Evolutionary conservation across 179 eudicot genomes (phyloP).

Genomic region (Vitellaria paradoxa): DNA sequence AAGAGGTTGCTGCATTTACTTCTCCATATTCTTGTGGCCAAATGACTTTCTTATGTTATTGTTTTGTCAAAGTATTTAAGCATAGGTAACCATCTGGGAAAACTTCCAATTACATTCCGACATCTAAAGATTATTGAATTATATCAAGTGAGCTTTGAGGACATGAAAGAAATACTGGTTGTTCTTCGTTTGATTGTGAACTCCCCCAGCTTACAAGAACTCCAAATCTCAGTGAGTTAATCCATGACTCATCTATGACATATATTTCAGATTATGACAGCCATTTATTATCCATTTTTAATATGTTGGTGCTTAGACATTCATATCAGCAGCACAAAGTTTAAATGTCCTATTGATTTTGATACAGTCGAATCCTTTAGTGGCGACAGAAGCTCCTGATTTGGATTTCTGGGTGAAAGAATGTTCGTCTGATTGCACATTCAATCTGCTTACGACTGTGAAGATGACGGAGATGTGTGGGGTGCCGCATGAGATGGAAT

Average conservation of each 20-base stretch:
- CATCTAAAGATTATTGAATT: constrained; percentile 65
- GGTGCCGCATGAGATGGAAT: constrained; percentile 75
- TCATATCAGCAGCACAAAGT: not conserved
- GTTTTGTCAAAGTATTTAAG: constrained; percentile 62
- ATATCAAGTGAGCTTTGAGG: constrained; percentile 88
- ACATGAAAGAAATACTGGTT: constrained; percentile 78
- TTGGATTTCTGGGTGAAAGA: constrained; percentile 62
- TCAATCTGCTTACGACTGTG: constrained; percentile 54
- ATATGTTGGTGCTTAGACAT: not conserved
- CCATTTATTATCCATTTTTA: constrained; percentile 6
- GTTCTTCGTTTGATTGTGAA: constrained; percentile 74
- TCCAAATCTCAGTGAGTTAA: constrained; percentile 81
- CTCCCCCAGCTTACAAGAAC: constrained; percentile 76
- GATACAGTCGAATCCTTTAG: constrained; percentile 38
- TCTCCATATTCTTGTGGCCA: not conserved
- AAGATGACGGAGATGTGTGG: constrained; percentile 75
- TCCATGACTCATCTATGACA: not conserved
- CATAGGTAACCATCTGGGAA: constrained; percentile 65
- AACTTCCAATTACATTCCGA: constrained; percentile 37
- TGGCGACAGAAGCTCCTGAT: constrained; percentile 47
- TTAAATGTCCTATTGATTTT: constrained; percentile 8
- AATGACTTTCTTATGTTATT: constrained; percentile 17
- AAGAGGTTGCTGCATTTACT: constrained; percentile 10
- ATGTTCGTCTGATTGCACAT: constrained; percentile 46
- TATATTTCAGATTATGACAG: not conserved